A percentile compares a stretch with the other conserved stretches of the same genome.
Conservation (phyloP, 2,329 filamentous ascomycete genomes). For the Neopestalotiopsis sp. region DNA sequence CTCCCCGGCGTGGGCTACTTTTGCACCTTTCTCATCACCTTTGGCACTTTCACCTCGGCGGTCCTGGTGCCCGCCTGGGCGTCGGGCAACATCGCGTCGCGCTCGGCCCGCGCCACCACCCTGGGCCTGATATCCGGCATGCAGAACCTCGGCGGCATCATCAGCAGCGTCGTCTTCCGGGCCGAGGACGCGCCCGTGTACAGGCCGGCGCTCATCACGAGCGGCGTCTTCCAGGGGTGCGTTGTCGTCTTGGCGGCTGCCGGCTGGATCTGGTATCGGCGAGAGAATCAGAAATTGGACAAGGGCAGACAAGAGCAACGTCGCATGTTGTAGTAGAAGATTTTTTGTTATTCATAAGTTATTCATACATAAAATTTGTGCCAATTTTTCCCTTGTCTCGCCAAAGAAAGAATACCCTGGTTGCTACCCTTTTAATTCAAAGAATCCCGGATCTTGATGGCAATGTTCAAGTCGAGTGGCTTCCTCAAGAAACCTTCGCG, state of each 20-base stretch:
- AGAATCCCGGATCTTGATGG: slow-evolving; percentile 55
- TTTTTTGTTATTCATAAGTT: background rate
- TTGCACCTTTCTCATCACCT: slow-evolving; percentile 30
- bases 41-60: slow-evolving; percentile 29
- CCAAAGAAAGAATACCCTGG: background rate
- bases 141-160: slow-evolving; percentile 27
- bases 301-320: background rate
- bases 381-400: background rate
- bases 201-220: slow-evolving; percentile 26
- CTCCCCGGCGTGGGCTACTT: slow-evolving; percentile 30
- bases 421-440: background rate
- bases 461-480: slow-evolving; percentile 72
- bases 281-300: background rate
- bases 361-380: background rate
- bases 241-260: background rate
- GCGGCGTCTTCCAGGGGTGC: slow-evolving; percentile 12
- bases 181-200: slow-evolving; percentile 27
- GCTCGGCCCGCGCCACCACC: slow-evolving; percentile 23
- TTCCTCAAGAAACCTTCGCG: slow-evolving; percentile 84
- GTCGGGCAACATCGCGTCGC: slow-evolving; percentile 23
- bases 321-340: background rate
- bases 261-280: slow-evolving; percentile 10
- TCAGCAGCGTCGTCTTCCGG: slow-evolving; percentile 25
- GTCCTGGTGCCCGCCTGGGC: slow-evolving; percentile 27
- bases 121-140: slow-evolving; percentile 22